These are phyloP conservation scores for Cyclotella choctawhatcheeana DNA, from an alignment of 108 stramenopile species.

Conservation along the genomic window DNA sequence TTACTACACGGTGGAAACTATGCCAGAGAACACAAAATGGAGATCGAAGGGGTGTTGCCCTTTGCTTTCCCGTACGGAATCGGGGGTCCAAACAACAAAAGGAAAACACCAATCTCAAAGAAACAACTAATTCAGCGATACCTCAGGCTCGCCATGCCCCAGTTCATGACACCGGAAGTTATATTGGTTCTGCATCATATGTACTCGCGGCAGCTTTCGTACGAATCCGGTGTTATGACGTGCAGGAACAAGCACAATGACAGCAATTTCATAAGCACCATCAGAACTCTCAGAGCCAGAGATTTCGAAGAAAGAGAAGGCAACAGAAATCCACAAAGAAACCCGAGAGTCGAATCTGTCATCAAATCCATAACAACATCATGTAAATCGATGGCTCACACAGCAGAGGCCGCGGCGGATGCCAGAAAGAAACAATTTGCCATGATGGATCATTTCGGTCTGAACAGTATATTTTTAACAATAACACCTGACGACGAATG, in stretches of 20 bases:
- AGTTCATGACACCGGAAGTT: not conserved
- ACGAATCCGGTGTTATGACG: not conserved
- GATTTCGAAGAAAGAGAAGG: not conserved
- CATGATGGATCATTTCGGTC: not conserved
- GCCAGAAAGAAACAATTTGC: not conserved
- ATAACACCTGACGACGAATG: not conserved
- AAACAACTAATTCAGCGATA: not conserved
- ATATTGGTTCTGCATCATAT: not conserved
- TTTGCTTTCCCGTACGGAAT: slow-evolving; percentile 7
- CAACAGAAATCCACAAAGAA: not conserved
- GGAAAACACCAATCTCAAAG: slow-evolving; percentile 1
- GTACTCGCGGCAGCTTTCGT: slow-evolving; percentile 9
- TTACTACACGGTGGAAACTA: not conserved
- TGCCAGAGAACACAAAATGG: not conserved
- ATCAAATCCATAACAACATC: too few relatives aligned
- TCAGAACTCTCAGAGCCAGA: too few relatives aligned
- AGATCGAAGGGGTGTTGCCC: not conserved
- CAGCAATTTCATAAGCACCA: too few relatives aligned
- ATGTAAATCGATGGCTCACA: not conserved
- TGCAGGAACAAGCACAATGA: slow-evolving; percentile 8
- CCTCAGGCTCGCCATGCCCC: not conserved
- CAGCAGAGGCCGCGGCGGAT: not conserved
- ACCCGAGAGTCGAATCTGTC: too few relatives aligned
- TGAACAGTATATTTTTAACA: not conserved
- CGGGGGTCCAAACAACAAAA: slow-evolving; percentile 11